These are phyloP conservation scores for Alternaria panax DNA, from an alignment of 2,329 filamentous ascomycete genomes.

Conservation along the genomic window DNA sequence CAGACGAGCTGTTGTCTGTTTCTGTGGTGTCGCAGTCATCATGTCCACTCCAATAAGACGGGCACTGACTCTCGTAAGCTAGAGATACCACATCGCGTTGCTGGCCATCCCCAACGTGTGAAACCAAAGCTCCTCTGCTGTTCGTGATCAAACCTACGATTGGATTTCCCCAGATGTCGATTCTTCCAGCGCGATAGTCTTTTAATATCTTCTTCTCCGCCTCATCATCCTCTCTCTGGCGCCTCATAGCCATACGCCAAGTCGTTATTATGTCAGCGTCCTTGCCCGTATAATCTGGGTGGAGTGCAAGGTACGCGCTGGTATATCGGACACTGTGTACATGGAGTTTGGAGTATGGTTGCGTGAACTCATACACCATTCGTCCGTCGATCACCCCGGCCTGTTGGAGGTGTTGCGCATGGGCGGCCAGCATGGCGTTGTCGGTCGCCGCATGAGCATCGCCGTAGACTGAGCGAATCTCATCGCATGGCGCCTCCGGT, in stretches of 20 bases:
- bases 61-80: no score
- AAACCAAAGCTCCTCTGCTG: no score
- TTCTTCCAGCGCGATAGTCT: conserved; percentile 25
- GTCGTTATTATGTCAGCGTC: conserved; percentile 19
- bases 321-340: conserved; percentile 20
- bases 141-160: no score
- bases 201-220: conserved; percentile 19
- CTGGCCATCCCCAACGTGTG: no score
- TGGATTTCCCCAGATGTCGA: conserved; percentile 26
- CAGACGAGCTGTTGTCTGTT: neutral
- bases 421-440: conserved; percentile 18
- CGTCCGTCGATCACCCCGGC: conserved; percentile 17
- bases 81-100: no score
- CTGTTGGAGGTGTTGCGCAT: conserved; percentile 12
- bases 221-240: conserved; percentile 22
- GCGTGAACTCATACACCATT: conserved; percentile 21
- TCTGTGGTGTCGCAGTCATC: neutral
- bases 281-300: conserved; percentile 13
- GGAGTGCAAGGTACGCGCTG: conserved; percentile 18
- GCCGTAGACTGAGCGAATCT: conserved; percentile 23
- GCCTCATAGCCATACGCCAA: conserved; percentile 17
- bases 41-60: no score
- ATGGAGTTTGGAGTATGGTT: conserved; percentile 20
- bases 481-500: neutral
- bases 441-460: conserved; percentile 27